These are phyloP conservation scores for Kitagawia praeruptora DNA, from an alignment of 129 eudicot genomes.

Conservation along the genomic window DNA sequence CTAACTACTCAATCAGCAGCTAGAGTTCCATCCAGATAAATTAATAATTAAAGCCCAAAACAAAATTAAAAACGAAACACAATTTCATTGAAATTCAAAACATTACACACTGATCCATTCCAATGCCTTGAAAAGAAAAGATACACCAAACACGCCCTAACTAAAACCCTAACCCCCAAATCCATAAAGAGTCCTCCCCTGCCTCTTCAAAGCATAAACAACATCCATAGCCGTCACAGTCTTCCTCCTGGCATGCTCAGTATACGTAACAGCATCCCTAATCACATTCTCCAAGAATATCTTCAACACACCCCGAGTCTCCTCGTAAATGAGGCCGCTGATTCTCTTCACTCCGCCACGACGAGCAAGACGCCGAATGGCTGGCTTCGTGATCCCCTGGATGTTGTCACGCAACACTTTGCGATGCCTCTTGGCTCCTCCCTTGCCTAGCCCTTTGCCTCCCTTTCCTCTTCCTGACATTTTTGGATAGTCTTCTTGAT, in stretches of 20 bases:
- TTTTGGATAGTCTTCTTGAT: not conserved
- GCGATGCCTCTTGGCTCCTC: conserved; percentile 27
- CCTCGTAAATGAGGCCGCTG: conserved; percentile 22
- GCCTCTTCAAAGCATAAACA: conserved; percentile 29
- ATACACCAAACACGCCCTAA: not conserved
- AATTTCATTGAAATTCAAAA: no score
- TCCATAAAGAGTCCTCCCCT: conserved; percentile 28
- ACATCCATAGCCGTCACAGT: conserved; percentile 36
- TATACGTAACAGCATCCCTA: conserved; percentile 30
- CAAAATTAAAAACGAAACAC: not conserved
- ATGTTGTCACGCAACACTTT: conserved; percentile 26
- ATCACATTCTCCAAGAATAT: conserved; percentile 19
- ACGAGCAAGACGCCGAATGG: conserved; percentile 17
- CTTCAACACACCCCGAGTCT: conserved; percentile 16
- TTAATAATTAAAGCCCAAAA: no score
- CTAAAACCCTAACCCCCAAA: conserved; percentile 22
- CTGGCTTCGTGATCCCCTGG: conserved; percentile 20
- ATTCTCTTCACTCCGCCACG: conserved; percentile 24
- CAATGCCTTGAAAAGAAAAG: not conserved
- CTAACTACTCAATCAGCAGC: no score
- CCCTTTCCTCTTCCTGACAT: conserved; percentile 30
- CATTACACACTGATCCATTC: not conserved
- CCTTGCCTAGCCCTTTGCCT: conserved; percentile 25
- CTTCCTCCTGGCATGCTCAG: conserved; percentile 32
- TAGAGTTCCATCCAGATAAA: no score